These are phyloP conservation scores for Sanghuangporus baumii DNA, from an alignment of 1,284 basidiomycete species.

Conservation along the genomic window DNA sequence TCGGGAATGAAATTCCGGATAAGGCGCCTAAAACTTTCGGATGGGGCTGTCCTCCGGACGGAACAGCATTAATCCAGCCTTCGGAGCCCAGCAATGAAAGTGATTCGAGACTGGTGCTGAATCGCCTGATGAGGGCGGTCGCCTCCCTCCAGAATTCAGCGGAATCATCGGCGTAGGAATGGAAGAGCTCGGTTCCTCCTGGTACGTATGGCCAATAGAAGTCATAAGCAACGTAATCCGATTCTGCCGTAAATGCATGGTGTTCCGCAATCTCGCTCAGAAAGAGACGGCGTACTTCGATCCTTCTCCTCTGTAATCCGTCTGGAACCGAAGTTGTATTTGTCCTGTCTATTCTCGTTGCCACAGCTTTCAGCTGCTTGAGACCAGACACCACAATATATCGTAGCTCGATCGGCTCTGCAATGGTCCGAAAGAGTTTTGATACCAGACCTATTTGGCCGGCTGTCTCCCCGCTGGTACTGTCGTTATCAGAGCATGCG, in stretches of 20 bases:
- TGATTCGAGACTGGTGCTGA: neutral
- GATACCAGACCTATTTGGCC: neutral
- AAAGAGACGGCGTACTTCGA: neutral
- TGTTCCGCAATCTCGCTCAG: neutral
- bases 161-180: neutral
- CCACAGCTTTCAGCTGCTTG: neutral
- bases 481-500: neutral
- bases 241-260: neutral
- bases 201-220: too few species aligned
- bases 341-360: neutral
- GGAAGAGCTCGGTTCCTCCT: neutral
- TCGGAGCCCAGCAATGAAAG: neutral
- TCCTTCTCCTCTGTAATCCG: neutral
- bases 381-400: neutral
- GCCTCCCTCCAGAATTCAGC: neutral
- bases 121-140: neutral
- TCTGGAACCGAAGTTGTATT: neutral
- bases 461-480: neutral
- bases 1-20: neutral
- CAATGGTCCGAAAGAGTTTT: neutral
- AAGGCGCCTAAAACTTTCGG: neutral
- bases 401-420: slow-evolving; percentile 1
- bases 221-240: neutral
- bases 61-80: neutral
- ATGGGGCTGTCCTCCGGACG: neutral